Percentiles rank a stretch among this genome's conserved stretches.
Conservation (phyloP, 192 early-diverging fungal genomes). For the Coemansia reversa region DNA sequence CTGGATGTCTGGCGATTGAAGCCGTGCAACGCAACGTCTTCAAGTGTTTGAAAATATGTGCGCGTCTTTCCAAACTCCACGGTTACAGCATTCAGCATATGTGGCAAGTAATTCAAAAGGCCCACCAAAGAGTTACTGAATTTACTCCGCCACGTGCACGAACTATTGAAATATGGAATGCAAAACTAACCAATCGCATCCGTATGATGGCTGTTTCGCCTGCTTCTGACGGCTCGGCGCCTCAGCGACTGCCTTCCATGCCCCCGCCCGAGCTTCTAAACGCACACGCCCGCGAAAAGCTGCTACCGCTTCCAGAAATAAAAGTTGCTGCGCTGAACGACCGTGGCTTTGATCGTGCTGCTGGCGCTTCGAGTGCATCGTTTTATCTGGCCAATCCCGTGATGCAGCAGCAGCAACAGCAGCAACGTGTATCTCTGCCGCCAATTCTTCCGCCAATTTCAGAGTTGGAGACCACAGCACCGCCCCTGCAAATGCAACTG, state of each 20-base stretch:
- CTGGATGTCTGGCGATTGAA: conserved; percentile 16
- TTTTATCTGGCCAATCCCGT: conserved; percentile 42
- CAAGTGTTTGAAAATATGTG: conserved; percentile 53
- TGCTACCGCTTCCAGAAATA: conserved; percentile 43
- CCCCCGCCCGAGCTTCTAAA: conserved; percentile 45
- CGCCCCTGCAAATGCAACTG: neutral
- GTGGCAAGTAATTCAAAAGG: conserved; percentile 53
- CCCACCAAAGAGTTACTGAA: conserved; percentile 17
- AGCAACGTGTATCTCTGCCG: neutral
- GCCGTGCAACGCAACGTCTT: conserved; percentile 50
- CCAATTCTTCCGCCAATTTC: neutral
- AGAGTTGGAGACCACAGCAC: neutral
- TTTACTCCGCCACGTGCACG: conserved; percentile 36
- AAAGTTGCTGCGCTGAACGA: conserved; percentile 36
- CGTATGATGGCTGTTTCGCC: conserved; percentile 50
- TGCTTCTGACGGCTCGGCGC: conserved; percentile 48
- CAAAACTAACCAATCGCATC: conserved; percentile 46
- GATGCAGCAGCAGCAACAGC: conserved; percentile 12
- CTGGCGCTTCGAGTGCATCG: conserved; percentile 32
- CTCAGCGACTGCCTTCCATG: conserved; percentile 33
- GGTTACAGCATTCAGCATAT: conserved; percentile 51
- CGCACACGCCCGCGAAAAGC: conserved; percentile 21
- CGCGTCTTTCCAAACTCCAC: conserved; percentile 48
- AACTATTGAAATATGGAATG: conserved; percentile 34
- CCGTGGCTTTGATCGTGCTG: conserved; percentile 19